Base-by-base conservation (phyloP, 257 asterid genomes). In the Salvia rosmarinus region DNA sequence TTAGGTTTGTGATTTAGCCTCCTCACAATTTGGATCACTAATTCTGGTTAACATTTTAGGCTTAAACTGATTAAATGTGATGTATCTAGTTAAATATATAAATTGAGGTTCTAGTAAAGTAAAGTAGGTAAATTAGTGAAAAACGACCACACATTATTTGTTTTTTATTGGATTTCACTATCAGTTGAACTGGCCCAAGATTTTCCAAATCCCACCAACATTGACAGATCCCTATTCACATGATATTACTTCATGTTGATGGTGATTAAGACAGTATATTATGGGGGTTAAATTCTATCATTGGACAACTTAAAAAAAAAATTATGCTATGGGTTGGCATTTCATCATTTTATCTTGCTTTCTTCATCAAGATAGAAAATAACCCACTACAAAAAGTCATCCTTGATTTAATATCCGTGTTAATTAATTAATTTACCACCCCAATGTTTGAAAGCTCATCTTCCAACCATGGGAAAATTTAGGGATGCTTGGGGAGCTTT, bases 151-250 rank as follows among this genome's bases (percentile, higher is more conserved):
- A 50, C 47, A 4, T 42, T 52, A 32, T 35, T 54, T 61, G 50
- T 40, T 21, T 57, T 5, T 16, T 43, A 17, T 16, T 74, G 77
- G 50, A 60, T 79, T 63, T 79, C 79, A 63, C 66, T 32, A 62
- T 79, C 79, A 63, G 28, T 62, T 65, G 73, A 79, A 67, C 30
- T 74, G 17, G 42, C 77, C 28, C 40, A 51, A 74, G 79, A 74
- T 79, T 78, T 75, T 64, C 64, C 70, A 34, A 55, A 78, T 74
- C 79, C 77, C 17, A 40, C 25, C 0, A 62, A 79, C 21, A 47
- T 4, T 63, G 82, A 79, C 82, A 69, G 34, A 34, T 73, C 60
- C 60, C 50, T 52, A 34, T 55, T 68, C 40, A 59, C 20, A 28
- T 40, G 32, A 57, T 16, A 30, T 21, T 50, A 49, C 52, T 43